Base-by-base conservation (phyloP, 768 basidiomycete species). In the Amanita molliuscula region DNA sequence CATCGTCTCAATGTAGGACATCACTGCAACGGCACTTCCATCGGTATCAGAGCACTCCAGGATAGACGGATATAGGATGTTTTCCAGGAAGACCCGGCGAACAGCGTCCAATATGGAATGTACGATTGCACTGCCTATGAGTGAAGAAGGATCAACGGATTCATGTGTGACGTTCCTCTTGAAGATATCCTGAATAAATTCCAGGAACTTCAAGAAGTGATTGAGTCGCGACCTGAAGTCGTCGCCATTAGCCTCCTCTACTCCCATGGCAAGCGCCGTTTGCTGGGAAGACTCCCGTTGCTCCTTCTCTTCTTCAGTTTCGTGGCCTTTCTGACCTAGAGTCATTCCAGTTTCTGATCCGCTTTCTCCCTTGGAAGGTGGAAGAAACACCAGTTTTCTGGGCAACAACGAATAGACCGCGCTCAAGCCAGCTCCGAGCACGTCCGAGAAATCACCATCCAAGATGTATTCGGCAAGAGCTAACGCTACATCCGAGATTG, bases 361-460 rank as follows among this genome's bases (percentile, higher is more conserved):
- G 16, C 66, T 63, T 21, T 72, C 71, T 33, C 72, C 58, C 3
- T 65, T 59, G 6, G 65, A 57, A 2, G 71, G 70, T 5, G 76
- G 67, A 45, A 71, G 74, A 53, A 96, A 79, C 46, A 79, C 81
- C 36, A 98, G 74, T 65, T 96, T 96, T 16, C 82, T 80, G 0
- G 95, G 95, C 9, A 98, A 71, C 2, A 92, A 67, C 2, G 92
- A 96, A 61, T 95, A 97, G 1, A 95, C 87, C 0, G 95, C 95
- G 3, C 91, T 85, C 9, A 98, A 64, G 13, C 93, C 92, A 3
- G 95, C 95, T 15, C 84, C 91, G 41, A 98, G 78, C 9, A 98
- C 95, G 55, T 97, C 93, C n/a, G 92, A 90, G 63, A 96, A 95
- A 65, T 97, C 95, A n/a, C 93, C 90, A 59, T 95, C 90, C 15